phyloP scores from a whole-genome alignment of 148 eudicot species.

The Rhododendron simsii region DNA sequence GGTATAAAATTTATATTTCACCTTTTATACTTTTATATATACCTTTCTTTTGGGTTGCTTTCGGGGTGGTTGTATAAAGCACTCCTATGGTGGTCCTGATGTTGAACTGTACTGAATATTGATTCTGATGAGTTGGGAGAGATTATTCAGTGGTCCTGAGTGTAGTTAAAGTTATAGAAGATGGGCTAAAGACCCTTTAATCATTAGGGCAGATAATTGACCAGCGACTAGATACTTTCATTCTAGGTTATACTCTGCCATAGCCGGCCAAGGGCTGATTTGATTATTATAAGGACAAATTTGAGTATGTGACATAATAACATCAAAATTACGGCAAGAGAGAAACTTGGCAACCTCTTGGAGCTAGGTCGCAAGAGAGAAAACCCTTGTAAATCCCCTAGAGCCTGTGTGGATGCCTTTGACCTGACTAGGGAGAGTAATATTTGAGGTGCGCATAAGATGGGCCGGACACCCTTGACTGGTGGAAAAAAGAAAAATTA shows the following conservation, averaged over 20 bases:
- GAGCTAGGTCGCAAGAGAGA: no score
- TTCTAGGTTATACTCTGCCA: neutral
- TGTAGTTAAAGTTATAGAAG: neutral
- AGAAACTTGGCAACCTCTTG: no score
- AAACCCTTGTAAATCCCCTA: no score
- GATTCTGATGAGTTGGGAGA: conserved; percentile 19
- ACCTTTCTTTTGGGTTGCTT: neutral
- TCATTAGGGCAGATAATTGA: neutral
- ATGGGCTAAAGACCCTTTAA: neutral
- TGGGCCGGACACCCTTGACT: no score
- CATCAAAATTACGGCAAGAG: neutral
- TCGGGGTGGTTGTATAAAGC: conserved; percentile 6
- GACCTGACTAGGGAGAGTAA: no score
- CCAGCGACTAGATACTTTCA: neutral
- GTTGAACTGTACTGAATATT: conserved; percentile 13
- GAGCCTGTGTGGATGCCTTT: no score
- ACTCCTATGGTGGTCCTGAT: conserved; percentile 35
- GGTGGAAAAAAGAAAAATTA: neutral
- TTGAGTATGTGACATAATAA: neutral
- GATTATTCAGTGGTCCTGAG: neutral
- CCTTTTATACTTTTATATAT: neutral
- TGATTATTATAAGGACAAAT: neutral
- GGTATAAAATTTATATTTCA: neutral
- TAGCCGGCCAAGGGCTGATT: neutral
- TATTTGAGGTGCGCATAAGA: no score